Evolutionary conservation across 345 rosid genomes (phyloP).

Genomic region (Angophora floribunda): DNA sequence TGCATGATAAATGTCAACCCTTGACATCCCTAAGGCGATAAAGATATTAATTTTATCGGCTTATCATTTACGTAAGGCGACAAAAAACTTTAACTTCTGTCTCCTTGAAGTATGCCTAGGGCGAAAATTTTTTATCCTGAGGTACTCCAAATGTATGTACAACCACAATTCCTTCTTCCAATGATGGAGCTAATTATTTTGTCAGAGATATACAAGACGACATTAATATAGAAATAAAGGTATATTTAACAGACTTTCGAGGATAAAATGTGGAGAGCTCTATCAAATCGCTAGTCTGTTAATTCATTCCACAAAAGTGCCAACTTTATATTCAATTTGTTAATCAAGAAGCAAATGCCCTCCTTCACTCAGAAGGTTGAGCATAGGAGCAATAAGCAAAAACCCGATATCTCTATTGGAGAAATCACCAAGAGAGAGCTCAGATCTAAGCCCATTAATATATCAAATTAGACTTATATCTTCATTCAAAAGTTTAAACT

Average conservation of each 20-base stretch:
- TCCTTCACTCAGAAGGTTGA: fast-evolving
- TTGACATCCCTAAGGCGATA: no score
- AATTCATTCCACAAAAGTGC: background rate
- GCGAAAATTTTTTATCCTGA: no score
- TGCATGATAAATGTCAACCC: background rate
- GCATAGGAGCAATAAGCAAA: no score
- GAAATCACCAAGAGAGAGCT: fast-evolving
- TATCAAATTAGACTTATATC: fast-evolving
- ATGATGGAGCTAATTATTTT: fast-evolving
- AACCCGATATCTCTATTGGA: fast-evolving
- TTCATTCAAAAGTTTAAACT: fast-evolving
- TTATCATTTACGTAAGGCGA: background rate
- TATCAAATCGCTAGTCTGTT: fast-evolving
- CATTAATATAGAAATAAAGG: background rate
- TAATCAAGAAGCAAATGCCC: background rate
- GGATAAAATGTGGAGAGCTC: background rate
- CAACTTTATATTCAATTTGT: background rate
- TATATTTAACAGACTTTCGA: fast-evolving
- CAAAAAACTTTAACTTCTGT: background rate
- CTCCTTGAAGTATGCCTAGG: no score
- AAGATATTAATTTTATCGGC: fast-evolving
- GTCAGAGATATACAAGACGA: no score
- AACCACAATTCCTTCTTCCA: background rate
- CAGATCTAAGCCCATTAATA: fast-evolving
- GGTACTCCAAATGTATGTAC: no score